Percentiles rank a stretch among this genome's conserved stretches.
These are phyloP conservation scores for Xerocomus potaroensis DNA, from an alignment of 768 basidiomycete species.

Conservation along the genomic window DNA sequence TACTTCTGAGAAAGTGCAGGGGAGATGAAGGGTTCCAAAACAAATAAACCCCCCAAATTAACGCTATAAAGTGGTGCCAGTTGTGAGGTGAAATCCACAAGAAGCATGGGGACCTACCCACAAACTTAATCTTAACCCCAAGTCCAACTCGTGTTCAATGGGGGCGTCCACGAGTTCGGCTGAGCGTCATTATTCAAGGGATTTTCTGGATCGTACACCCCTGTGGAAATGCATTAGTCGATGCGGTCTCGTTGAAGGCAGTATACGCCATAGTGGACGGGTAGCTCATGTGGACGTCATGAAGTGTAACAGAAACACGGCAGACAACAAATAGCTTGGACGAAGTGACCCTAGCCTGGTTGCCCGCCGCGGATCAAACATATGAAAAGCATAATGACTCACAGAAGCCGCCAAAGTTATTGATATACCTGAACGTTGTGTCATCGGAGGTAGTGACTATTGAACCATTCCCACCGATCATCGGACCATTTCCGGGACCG, in stretches of 20 bases:
- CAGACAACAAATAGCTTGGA: no score
- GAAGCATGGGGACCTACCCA: conserved; percentile 41
- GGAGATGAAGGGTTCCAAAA: conserved; percentile 74
- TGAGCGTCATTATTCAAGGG: conserved; percentile 74
- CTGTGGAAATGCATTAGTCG: conserved; percentile 31
- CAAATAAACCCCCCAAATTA: conserved; percentile 73
- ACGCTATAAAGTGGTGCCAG: conserved; percentile 37
- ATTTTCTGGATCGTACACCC: conserved; percentile 62
- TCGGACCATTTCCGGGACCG: conserved; percentile 5
- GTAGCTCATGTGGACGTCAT: no score
- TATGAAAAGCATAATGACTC: conserved; percentile 26
- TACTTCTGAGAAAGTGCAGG: conserved; percentile 63
- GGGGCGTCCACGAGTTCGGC: conserved; percentile 77
- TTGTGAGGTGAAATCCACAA: conserved; percentile 1
- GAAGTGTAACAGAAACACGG: no score
- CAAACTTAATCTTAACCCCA: conserved; percentile 59
- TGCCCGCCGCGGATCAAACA: not conserved
- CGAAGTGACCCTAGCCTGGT: no score
- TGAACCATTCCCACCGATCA: conserved; percentile 66
- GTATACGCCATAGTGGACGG: no score
- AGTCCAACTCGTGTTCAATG: conserved; percentile 71
- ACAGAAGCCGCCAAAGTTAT: conserved; percentile 74
- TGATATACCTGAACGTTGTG: conserved; percentile 68
- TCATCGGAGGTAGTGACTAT: conserved; percentile 63
- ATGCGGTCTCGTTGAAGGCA: not conserved